These are phyloP conservation scores for Aureobasidium subglaciale DNA, from an alignment of 2,329 filamentous ascomycete species.

Conservation along the genomic window DNA sequence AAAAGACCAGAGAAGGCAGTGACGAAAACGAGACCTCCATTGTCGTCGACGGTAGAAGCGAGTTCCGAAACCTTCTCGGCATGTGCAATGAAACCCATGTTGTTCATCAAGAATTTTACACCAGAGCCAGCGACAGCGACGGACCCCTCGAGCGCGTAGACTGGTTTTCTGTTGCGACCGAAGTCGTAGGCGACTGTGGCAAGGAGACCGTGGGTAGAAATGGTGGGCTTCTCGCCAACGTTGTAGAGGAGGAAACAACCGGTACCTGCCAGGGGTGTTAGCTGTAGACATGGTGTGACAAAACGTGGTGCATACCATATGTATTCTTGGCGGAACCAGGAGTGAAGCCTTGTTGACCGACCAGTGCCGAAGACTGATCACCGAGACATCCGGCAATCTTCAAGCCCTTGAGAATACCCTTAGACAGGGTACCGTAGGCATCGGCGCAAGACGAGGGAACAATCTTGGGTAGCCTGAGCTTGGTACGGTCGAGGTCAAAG, in stretches of 20 bases:
- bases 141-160: slow-evolving; percentile 78
- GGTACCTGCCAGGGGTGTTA: slow-evolving; percentile 36
- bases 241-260: slow-evolving; percentile 83
- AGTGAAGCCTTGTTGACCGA: slow-evolving; percentile 74
- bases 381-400: slow-evolving; percentile 69
- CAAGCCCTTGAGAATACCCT: slow-evolving; percentile 58
- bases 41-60: slow-evolving; percentile 58
- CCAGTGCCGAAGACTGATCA: slow-evolving; percentile 74
- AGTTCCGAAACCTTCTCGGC: slow-evolving; percentile 55
- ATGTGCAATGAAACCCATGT: slow-evolving; percentile 54
- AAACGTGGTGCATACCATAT: slow-evolving; percentile 47
- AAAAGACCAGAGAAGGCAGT: slow-evolving; percentile 83
- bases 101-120: slow-evolving; percentile 66
- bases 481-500: slow-evolving; percentile 64
- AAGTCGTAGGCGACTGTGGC: slow-evolving; percentile 82
- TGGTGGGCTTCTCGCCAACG: slow-evolving; percentile 71
- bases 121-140: slow-evolving; percentile 76
- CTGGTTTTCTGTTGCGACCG: slow-evolving; percentile 52
- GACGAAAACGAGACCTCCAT: slow-evolving; percentile 72
- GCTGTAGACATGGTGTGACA: neutral
- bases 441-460: slow-evolving; percentile 68
- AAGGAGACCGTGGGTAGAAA: slow-evolving; percentile 70
- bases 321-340: slow-evolving; percentile 80
- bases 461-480: slow-evolving; percentile 68
- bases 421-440: slow-evolving; percentile 59